Evolutionary conservation across 306 rosid genomes (phyloP).

Genomic region (Heteromeles arbutifolia): DNA sequence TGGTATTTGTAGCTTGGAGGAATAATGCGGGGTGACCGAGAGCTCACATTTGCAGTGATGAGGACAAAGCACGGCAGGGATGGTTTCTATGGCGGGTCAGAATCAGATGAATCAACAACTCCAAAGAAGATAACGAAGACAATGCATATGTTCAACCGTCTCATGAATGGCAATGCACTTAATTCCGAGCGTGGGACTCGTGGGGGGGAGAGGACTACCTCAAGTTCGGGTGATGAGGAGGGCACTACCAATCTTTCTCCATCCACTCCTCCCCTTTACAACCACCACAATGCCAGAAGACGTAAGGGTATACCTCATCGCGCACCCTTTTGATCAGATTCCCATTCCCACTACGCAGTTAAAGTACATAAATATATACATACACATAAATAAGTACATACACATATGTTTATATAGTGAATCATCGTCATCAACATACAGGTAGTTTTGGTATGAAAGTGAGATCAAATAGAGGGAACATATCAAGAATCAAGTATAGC

Average conservation of each 20-base stretch:
- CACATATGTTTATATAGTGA: neutral
- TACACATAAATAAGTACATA: neutral
- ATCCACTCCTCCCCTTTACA: slow-evolving; percentile 33
- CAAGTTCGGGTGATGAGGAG: slow-evolving; percentile 21
- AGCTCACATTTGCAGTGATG: slow-evolving; percentile 28
- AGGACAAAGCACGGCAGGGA: slow-evolving; percentile 16
- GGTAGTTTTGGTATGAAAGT: neutral
- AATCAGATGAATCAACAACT: slow-evolving; percentile 34
- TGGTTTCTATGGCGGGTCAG: slow-evolving; percentile 18
- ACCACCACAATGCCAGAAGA: slow-evolving; percentile 40
- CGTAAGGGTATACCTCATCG: slow-evolving; percentile 48
- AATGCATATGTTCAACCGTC: slow-evolving; percentile 13
- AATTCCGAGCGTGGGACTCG: neutral
- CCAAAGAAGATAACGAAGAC: slow-evolving; percentile 26
- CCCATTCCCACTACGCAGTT: neutral
- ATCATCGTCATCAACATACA: neutral
- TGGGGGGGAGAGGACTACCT: neutral
- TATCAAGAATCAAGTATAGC: neutral
- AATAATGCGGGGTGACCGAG: slow-evolving; percentile 28
- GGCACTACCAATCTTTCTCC: slow-evolving; percentile 26
- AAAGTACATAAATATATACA: neutral
- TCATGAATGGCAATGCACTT: slow-evolving; percentile 15
- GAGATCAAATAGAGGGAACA: neutral
- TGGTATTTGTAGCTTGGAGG: slow-evolving; percentile 26
- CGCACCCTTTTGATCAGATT: slow-evolving; percentile 31